phyloP scores from a whole-genome alignment of 2,329 filamentous ascomycete species.

The Hymenoscyphus scutula region DNA sequence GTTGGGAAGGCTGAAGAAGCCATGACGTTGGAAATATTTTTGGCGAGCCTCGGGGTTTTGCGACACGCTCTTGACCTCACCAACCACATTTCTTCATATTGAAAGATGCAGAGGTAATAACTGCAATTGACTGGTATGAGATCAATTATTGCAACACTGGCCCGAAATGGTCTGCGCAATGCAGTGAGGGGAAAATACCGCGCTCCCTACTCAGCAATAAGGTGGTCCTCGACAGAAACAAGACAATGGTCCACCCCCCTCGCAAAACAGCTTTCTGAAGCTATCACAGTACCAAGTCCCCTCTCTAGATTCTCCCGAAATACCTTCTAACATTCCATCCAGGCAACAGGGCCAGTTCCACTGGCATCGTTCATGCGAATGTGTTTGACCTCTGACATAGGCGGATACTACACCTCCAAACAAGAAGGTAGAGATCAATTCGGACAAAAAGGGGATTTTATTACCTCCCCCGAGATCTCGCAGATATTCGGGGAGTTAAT shows the following conservation, averaged over 20 bases:
- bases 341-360: constrained; percentile 86
- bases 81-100: background rate
- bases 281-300: constrained; percentile 65
- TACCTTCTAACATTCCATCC: constrained; percentile 37
- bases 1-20: constrained; percentile 9
- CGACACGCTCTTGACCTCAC: constrained; percentile 10
- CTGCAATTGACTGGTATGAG: constrained; percentile 27
- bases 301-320: background rate
- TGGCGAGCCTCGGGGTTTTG: constrained; percentile 12
- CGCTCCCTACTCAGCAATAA: constrained; percentile 21
- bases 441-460: constrained; percentile 89
- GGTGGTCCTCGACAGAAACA: constrained; percentile 33
- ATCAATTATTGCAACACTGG: constrained; percentile 28
- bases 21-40: constrained; percentile 12
- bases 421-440: constrained; percentile 77
- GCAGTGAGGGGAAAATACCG: constrained; percentile 22
- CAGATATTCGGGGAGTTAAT: constrained; percentile 95
- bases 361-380: constrained; percentile 97
- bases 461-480: constrained; percentile 96
- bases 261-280: constrained; percentile 80
- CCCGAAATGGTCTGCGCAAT: constrained; percentile 28
- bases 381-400: constrained; percentile 86
- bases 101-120: constrained; percentile 20
- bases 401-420: constrained; percentile 87
- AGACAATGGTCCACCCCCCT: constrained; percentile 84